These are phyloP conservation scores for Hirschfeldia incana DNA, from an alignment of 345 rosid species.

Conservation along the genomic window DNA sequence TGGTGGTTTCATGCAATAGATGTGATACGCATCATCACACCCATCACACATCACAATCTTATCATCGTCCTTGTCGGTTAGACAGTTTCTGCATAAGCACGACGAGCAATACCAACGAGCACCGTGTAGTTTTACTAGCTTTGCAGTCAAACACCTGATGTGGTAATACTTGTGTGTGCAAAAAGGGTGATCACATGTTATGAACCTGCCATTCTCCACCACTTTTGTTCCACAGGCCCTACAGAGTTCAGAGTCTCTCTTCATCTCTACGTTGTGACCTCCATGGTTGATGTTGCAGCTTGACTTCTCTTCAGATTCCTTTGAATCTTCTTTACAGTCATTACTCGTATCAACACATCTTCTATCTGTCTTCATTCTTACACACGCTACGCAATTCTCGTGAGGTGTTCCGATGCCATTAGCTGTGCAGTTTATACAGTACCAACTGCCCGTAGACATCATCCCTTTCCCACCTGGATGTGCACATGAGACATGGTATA, in stretches of 20 bases:
- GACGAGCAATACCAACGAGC: conserved; percentile 90
- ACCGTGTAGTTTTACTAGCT: conserved; percentile 61
- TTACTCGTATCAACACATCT: conserved; percentile 33
- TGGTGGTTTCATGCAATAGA: conserved; percentile 82
- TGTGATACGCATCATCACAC: conserved; percentile 90
- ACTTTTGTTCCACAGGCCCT: conserved; percentile 58
- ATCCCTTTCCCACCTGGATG: conserved; percentile 67
- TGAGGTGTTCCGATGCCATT: conserved; percentile 67
- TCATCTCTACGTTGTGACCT: conserved; percentile 29
- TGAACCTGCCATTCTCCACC: conserved; percentile 45
- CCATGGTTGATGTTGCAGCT: conserved; percentile 42
- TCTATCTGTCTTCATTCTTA: conserved; percentile 53
- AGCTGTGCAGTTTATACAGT: conserved; percentile 64
- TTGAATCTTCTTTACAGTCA: conserved; percentile 37
- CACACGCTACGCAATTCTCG: conserved; percentile 72
- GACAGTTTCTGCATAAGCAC: conserved; percentile 81
- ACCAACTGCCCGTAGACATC: conserved; percentile 71
- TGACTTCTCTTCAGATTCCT: conserved; percentile 48
- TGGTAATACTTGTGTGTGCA: conserved; percentile 75
- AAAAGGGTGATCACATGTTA: conserved; percentile 60
- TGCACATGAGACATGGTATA: conserved; percentile 80
- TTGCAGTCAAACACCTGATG: conserved; percentile 68
- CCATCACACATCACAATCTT: conserved; percentile 82
- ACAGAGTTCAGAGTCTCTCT: conserved; percentile 40
- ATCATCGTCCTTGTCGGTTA: conserved; percentile 74